Evolutionary conservation across 2,329 filamentous ascomycete species (phyloP).

Genomic region (Colletotrichum truncatum): DNA sequence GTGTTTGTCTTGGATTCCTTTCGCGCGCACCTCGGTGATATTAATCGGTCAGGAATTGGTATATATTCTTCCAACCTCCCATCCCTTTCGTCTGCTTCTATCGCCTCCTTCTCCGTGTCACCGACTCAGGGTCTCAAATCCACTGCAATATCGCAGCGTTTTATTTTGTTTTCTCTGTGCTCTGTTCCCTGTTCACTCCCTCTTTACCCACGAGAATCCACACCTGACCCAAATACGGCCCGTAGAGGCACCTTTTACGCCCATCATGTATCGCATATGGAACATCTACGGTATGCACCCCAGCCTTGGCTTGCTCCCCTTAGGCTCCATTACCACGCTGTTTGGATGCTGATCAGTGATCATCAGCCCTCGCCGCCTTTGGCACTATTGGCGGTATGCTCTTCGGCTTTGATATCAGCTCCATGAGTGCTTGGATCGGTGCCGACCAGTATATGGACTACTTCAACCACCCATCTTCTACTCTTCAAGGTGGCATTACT

Average conservation of each 20-base stretch:
- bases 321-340: background rate
- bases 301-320: background rate
- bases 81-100: background rate
- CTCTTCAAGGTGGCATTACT: conserved; percentile 61
- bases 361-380: conserved; percentile 45
- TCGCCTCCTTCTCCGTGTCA: background rate
- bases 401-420: conserved; percentile 66
- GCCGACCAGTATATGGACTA: conserved; percentile 60
- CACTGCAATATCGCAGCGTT: background rate
- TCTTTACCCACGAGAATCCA: background rate
- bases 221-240: background rate
- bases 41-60: background rate
- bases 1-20: background rate
- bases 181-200: background rate
- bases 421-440: conserved; percentile 66
- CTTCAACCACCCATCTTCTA: conserved; percentile 56
- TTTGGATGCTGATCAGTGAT: background rate
- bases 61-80: background rate
- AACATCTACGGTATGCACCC: conserved; percentile 45
- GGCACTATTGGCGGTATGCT: conserved; percentile 53
- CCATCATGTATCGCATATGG: conserved; percentile 45
- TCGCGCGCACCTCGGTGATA: conserved; percentile 4
- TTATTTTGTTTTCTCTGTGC: background rate
- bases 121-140: background rate
- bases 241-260: background rate